Evolutionary conservation across 768 basidiomycete genomes (phyloP).

Genomic region (Kwoniella dejecticola): DNA sequence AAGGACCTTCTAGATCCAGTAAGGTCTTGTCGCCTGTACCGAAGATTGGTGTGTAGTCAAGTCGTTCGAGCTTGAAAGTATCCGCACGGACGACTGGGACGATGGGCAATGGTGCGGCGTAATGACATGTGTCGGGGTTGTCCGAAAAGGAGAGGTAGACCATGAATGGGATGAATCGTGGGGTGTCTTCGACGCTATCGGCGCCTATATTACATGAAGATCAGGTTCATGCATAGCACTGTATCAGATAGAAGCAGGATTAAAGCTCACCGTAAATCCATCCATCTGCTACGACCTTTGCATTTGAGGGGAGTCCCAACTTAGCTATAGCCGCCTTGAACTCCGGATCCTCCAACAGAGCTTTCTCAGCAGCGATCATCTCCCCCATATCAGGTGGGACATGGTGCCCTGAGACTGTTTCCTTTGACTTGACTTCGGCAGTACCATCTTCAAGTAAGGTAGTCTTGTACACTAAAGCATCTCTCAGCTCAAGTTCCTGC

Average conservation of each 20-base stretch:
- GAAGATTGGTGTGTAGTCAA: slow-evolving; percentile 4
- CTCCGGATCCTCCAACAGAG: slow-evolving; percentile 18
- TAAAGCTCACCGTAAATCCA: slow-evolving; percentile 23
- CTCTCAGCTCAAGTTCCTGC: neutral
- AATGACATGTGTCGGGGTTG: slow-evolving; percentile 28
- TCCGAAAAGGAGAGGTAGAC: slow-evolving; percentile 19
- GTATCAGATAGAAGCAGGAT: neutral
- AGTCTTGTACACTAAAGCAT: neutral
- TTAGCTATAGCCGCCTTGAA: slow-evolving; percentile 21
- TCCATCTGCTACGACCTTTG: slow-evolving; percentile 24
- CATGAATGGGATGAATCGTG: slow-evolving; percentile 27
- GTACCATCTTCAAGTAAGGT: neutral
- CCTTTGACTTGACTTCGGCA: neutral
- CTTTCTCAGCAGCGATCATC: slow-evolving; percentile 25
- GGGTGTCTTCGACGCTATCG: slow-evolving; percentile 6
- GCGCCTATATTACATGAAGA: neutral
- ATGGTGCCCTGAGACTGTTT: slow-evolving; percentile 5
- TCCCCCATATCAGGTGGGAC: slow-evolving; percentile 25
- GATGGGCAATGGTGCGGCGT: slow-evolving; percentile 28
- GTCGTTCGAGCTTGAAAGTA: neutral
- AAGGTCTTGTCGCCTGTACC: neutral
- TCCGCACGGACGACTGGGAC: slow-evolving; percentile 3
- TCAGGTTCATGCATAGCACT: neutral
- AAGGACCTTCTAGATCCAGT: slow-evolving; percentile 13
- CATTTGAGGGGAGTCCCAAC: slow-evolving; percentile 16